phyloP scores from a whole-genome alignment of 495 filamentous ascomycete genomes.

The Geoglossum glabrum region DNA sequence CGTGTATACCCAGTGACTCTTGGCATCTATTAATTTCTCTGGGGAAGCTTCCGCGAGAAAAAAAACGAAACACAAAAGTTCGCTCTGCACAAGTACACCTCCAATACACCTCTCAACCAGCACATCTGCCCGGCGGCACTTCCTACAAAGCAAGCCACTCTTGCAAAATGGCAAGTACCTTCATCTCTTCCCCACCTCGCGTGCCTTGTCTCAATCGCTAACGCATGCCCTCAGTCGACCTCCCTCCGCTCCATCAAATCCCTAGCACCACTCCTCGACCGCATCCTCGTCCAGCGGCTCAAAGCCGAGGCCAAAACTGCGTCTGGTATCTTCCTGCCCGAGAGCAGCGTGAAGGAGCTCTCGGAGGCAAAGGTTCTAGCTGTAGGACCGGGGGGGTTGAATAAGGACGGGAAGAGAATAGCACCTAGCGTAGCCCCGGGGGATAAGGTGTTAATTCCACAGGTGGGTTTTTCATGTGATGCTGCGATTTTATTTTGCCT shows the following conservation, averaged over 20 bases:
- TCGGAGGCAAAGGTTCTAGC: constrained; percentile 93
- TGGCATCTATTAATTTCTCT: constrained; percentile 2
- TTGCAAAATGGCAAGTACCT: background rate
- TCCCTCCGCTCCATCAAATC: constrained; percentile 88
- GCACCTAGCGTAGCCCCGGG: constrained; percentile 60
- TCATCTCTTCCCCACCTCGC: background rate
- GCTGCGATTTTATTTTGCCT: background rate
- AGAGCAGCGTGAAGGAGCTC: constrained; percentile 91
- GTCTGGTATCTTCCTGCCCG: constrained; percentile 88
- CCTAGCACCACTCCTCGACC: constrained; percentile 92
- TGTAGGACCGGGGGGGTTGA: constrained; percentile 71
- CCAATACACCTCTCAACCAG: background rate
- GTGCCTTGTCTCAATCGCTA: background rate
- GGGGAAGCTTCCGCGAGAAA: background rate
- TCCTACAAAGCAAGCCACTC: no score
- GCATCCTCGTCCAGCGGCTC: constrained; percentile 92
- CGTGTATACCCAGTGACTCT: background rate
- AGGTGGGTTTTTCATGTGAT: constrained; percentile 36
- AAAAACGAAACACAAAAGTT: background rate
- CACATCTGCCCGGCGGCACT: no score
- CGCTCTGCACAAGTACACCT: background rate
- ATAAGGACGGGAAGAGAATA: constrained; percentile 73
- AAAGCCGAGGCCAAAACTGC: constrained; percentile 95
- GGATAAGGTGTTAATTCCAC: constrained; percentile 90
- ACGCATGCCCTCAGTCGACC: constrained; percentile 4